Evolutionary conservation across 805 yeast genomes (phyloP).

Genomic region (Naumovozyma castellii): DNA sequence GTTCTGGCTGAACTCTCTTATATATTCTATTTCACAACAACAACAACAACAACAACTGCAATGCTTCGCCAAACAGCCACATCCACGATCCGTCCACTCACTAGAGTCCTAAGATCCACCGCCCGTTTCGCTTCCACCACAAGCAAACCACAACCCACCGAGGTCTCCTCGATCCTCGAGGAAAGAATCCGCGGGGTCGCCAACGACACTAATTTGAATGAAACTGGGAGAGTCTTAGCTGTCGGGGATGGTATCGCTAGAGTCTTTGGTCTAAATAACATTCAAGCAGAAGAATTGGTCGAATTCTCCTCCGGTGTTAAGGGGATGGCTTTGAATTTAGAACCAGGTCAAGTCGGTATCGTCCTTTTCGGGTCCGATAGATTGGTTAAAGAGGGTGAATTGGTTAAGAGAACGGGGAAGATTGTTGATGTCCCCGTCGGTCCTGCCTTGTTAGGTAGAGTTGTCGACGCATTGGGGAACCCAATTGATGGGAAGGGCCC

Average conservation of each 20-base stretch:
- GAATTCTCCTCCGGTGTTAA: conserved; percentile 99
- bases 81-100: not conserved
- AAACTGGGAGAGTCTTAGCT: conserved; percentile 98
- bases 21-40: too few relatives aligned
- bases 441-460: conserved; percentile 97
- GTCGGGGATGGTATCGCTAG: conserved; percentile 99
- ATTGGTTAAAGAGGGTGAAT: conserved; percentile 97
- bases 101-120: not conserved
- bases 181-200: conserved; percentile 99
- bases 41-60: not conserved
- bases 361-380: conserved; percentile 99
- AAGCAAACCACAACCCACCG: conserved; percentile 98
- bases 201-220: conserved; percentile 94
- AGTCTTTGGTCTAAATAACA: conserved; percentile 98
- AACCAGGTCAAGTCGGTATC: conserved; percentile 99
- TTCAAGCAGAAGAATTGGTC: conserved; percentile 99
- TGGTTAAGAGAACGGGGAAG: conserved; percentile 98
- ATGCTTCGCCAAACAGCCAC: not conserved
- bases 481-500: conserved; percentile 99
- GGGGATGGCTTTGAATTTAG: conserved; percentile 99
- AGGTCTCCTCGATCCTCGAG: conserved; percentile 97
- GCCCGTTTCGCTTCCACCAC: conserved; percentile 64
- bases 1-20: too few relatives aligned
- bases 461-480: conserved; percentile 97
- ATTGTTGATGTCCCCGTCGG: conserved; percentile 99